Evolutionary conservation across 495 filamentous ascomycete genomes (phyloP).

Genomic region (Collariella sp.): DNA sequence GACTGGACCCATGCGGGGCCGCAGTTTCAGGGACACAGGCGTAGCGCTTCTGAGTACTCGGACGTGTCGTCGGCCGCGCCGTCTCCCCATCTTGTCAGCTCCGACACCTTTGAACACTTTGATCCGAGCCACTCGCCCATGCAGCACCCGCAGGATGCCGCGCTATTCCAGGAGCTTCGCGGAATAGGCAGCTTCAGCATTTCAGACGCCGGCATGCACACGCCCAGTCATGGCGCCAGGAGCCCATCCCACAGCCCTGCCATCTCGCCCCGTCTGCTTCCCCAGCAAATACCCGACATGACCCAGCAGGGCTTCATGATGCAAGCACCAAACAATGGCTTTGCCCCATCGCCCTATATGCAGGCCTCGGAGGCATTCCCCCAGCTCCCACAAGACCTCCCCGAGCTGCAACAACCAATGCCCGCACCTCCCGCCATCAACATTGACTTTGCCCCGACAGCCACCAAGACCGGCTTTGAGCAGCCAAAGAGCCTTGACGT

Average conservation of each 20-base stretch:
- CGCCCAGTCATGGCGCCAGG: slow-evolving; percentile 47
- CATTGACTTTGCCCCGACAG: slow-evolving; percentile 77
- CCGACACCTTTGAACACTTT: slow-evolving; percentile 67
- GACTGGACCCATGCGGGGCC: slow-evolving; percentile 60
- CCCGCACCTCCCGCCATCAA: slow-evolving; percentile 85
- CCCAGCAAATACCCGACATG: slow-evolving; percentile 55
- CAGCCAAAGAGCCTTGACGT: slow-evolving; percentile 59
- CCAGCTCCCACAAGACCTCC: slow-evolving; percentile 36
- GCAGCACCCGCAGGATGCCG: slow-evolving; percentile 61
- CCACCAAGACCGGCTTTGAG: slow-evolving; percentile 61
- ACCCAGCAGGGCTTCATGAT: slow-evolving; percentile 46
- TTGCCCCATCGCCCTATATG: slow-evolving; percentile 47
- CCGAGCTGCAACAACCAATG: slow-evolving; percentile 47
- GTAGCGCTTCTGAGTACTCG: slow-evolving; percentile 83
- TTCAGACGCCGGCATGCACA: slow-evolving; percentile 57
- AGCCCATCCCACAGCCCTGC: slow-evolving; percentile 81
- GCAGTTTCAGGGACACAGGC: slow-evolving; percentile 69
- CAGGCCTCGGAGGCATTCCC: slow-evolving; percentile 52
- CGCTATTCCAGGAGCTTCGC: slow-evolving; percentile 67
- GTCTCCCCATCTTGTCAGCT: slow-evolving; percentile 71
- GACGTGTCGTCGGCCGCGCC: slow-evolving; percentile 71
- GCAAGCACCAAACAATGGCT: slow-evolving; percentile 40
- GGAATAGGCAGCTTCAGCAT: slow-evolving; percentile 75
- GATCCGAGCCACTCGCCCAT: slow-evolving; percentile 74
- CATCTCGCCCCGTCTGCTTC: slow-evolving; percentile 71